Base-by-base conservation (phyloP, 352 stramenopile genomes). In the Phytophthora sojae region DNA sequence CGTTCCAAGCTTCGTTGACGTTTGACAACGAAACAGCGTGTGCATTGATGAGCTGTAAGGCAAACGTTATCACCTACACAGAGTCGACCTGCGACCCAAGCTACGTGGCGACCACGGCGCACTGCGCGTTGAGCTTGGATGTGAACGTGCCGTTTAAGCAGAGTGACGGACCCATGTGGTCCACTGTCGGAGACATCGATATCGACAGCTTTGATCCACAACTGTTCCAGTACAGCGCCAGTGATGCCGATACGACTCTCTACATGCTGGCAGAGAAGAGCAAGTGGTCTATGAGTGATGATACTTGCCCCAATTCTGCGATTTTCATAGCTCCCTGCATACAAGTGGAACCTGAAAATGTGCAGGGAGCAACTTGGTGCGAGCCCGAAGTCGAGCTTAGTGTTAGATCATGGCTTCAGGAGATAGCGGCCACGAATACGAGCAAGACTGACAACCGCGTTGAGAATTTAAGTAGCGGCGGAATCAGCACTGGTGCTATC, bases 311-410 rank as follows among this genome's bases (percentile, higher is more conserved):
- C 4, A 67, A 67, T 23, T 17, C 44, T 0, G 55, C 71, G n/a
- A 7, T 53, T 17, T 79, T 79, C 25, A 53, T 76, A 23, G 49
- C 61, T 9, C 71, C 71, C 0, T 76, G 71, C 32, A 45, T 54
- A 12, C n/a, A 71, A 25, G 55, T 75, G 19, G 8, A 39, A 2
- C 11, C 39, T 7, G 39, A 11, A 2, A 47, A 14, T 12, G 2
- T 30, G 17, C 37, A 69, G 35, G 53, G 61, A 47, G 47, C 8
- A 3, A 56, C 49, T 2, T 79, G 71, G 71, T 79, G 71, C 35
- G 61, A 67, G 25, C 71, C 71, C 25, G 54, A 61, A 45, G 62
- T 57, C 1, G 47, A 67, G 62, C 45, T 52, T 2, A 52, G 45
- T 29, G 7, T 52, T 4, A 2, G 15, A 0, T 26, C 6, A 52